Evolutionary conservation across 139 green algal species (phyloP), one percentile per base, ranked within the genome.

Genomic region (Chlamydomonas sphaeroides): DNA sequence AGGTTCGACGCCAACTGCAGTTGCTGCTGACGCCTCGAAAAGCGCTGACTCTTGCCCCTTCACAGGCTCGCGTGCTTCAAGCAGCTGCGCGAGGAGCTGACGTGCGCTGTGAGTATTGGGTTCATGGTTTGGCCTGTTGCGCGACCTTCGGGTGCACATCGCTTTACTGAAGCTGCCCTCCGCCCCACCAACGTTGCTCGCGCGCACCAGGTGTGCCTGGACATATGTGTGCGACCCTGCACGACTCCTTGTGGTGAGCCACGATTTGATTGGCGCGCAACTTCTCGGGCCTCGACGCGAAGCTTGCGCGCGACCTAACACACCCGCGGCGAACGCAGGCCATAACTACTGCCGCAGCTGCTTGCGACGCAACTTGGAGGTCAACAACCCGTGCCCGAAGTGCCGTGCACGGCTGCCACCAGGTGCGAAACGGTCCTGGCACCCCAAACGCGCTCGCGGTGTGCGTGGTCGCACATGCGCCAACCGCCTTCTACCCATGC

Each of bases 141-240:
- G 49, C 49, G 49, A 17, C 49, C 49, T 56, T 56, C 49, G 2
- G 2, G 25, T 20, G 7, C 21, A 18, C 49, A 51, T 14, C 45
- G 14, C 10, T 14, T 21, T 26, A 17, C 30, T 35, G 26, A 66
- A 36, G 21, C 26, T 74, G 36, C 65, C 28, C 33, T 28, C 30
- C 20, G 26, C 88, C n/a, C n/a, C n/a, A n/a, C n/a, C n/a, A n/a
- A n/a, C n/a, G n/a, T n/a, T n/a, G n/a, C n/a, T n/a, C n/a, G n/a
- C n/a, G n/a, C n/a, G n/a, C n/a, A n/a, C n/a, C 66, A 82, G 65
- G 85, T 93, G 25, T 93, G 89, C 80, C 72, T 93, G 3, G 87
- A 92, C n/a, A 79, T 92, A 5, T 90, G 81, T 67, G 74, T 81
- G 20, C 81, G 89, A 4, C 89, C 89, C 0, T 90, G 82, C 78